phyloP scores from a whole-genome alignment of 148 eudicot species.

The Chenopodium berlandieri region DNA sequence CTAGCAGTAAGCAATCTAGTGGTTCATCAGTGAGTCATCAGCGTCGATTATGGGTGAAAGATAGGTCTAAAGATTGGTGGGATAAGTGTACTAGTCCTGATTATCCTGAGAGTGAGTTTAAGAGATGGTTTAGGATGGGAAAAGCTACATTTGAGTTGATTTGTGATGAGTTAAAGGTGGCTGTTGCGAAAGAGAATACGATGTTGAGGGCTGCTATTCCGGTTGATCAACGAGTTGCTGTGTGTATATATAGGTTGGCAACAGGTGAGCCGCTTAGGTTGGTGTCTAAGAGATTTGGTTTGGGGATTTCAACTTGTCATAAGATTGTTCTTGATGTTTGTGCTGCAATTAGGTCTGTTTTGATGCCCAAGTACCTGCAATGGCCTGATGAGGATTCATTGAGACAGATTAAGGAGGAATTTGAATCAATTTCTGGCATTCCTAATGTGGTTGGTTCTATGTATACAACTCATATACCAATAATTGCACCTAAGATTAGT shows the following conservation, averaged over 20 bases:
- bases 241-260: constrained; percentile 82
- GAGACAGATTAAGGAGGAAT: constrained; percentile 47
- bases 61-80: constrained; percentile 87
- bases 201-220: constrained; percentile 81
- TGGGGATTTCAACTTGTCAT: constrained; percentile 94
- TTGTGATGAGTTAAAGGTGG: constrained; percentile 66
- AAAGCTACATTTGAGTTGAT: constrained; percentile 72
- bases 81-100: constrained; percentile 71
- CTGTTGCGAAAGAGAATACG: constrained; percentile 79
- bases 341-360: constrained; percentile 66
- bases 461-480: constrained; percentile 89
- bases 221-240: constrained; percentile 81
- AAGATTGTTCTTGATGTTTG: constrained; percentile 91
- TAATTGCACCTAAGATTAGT: constrained; percentile 89
- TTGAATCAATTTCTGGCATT: constrained; percentile 59
- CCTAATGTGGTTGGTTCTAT: constrained; percentile 85
- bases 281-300: constrained; percentile 78
- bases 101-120: constrained; percentile 67
- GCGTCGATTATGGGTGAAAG: constrained; percentile 80
- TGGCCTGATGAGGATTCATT: constrained; percentile 67
- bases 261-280: constrained; percentile 87
- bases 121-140: constrained; percentile 74
- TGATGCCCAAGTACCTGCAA: constrained; percentile 75
- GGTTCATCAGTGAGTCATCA: constrained; percentile 40
- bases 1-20: constrained; percentile 11